Percentiles rank a stretch among this genome's conserved stretches.
These are phyloP conservation scores for Yamagishiella unicocca DNA, from an alignment of 139 green algal genomes.

Conservation along the genomic window DNA sequence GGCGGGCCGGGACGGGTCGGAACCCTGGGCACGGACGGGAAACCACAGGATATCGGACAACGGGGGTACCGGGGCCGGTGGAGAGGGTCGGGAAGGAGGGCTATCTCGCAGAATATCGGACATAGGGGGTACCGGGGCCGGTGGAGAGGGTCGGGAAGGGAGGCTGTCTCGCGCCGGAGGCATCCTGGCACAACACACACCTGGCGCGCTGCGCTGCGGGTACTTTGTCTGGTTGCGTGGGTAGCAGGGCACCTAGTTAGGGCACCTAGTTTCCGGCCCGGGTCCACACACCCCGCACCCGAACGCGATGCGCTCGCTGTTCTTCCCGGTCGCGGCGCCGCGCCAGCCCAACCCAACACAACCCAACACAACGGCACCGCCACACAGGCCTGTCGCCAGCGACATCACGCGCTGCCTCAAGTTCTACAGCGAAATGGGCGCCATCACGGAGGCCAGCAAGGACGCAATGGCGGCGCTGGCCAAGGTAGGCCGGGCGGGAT, in stretches of 20 bases:
- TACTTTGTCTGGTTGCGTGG: background rate
- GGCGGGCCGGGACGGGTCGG: background rate
- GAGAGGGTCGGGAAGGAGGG: no score
- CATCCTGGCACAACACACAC: no score
- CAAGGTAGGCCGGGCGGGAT: background rate
- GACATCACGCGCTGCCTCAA: constrained; percentile 69
- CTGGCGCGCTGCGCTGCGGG: no score
- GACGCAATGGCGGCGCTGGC: constrained; percentile 38
- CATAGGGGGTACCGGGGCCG: no score
- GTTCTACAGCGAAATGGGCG: constrained; percentile 73
- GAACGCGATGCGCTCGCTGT: background rate
- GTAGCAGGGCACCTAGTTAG: background rate
- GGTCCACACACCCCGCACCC: background rate
- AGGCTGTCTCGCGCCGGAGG: no score
- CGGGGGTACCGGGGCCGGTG: background rate
- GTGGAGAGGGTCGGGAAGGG: no score
- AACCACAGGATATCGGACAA: background rate
- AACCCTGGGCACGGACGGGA: background rate
- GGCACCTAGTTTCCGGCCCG: background rate
- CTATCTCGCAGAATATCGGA: no score
- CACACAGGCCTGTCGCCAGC: constrained; percentile 32
- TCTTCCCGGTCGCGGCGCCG: background rate
- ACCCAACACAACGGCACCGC: background rate
- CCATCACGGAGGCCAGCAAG: constrained; percentile 64
- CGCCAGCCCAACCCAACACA: background rate